Percentiles rank a stretch among this genome's conserved stretches.
Conservation (phyloP, 2,329 filamentous ascomycete genomes). For the Cladorrhinum sp. region DNA sequence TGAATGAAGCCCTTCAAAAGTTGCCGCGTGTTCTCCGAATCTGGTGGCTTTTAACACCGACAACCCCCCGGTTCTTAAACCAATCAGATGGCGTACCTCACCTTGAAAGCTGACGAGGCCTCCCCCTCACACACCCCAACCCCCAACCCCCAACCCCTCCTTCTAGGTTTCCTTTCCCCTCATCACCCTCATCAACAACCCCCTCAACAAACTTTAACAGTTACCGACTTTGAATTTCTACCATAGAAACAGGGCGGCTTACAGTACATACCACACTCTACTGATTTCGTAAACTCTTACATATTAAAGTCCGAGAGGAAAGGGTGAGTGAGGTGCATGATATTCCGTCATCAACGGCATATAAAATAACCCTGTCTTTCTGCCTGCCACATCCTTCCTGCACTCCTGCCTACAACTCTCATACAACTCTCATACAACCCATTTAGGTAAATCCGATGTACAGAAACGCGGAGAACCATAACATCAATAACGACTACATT, state of each 20-base stretch:
- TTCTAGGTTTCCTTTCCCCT: not conserved
- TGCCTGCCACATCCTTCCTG: too few species aligned
- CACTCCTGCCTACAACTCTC: too few species aligned
- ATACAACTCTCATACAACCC: not conserved
- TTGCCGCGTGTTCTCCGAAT: not conserved
- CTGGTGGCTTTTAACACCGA: not conserved
- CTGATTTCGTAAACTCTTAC: too few species aligned
- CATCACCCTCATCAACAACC: not conserved
- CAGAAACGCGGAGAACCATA: not conserved
- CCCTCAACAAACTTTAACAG: too few species aligned
- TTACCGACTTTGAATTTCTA: too few species aligned
- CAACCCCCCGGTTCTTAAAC: not conserved
- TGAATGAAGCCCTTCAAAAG: not conserved
- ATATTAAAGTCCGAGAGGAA: too few species aligned
- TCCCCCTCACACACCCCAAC: not conserved
- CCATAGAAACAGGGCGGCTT: too few species aligned
- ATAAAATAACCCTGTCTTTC: too few species aligned
- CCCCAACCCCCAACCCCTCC: not conserved
- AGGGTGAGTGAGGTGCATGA: too few species aligned
- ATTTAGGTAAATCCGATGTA: not conserved
- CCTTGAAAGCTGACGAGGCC: conserved; percentile 5
- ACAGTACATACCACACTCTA: too few species aligned
- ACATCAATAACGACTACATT: not conserved
- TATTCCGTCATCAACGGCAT: too few species aligned
- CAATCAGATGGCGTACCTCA: not conserved